Evolutionary conservation across 2,329 filamentous ascomycete species (phyloP), one percentile per base, ranked within the genome.

Genomic region (Trichoderma pleuroti): DNA sequence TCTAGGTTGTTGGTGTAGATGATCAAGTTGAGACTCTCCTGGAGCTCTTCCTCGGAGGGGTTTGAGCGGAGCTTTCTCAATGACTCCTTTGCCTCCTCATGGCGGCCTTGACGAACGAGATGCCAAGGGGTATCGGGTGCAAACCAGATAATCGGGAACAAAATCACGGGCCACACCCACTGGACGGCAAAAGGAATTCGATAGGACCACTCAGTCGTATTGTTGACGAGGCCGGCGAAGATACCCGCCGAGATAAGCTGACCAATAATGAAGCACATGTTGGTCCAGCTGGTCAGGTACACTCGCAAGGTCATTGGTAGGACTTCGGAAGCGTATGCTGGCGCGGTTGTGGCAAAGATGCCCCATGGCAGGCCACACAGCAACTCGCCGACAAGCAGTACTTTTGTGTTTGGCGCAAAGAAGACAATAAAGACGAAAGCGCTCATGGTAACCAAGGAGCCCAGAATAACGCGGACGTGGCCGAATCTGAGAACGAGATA

Each of bases 91-190:
- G 83, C 83, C 0, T 79, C 78, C 0, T 79, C 76, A 8, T 78
- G 71, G 6, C 74, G 74, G 0, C 78, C 79, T 16, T 79, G 72
- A 5, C 83, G 79, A 11, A 84, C 80, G 0, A 81, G 77, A 75
- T 81, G 83, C 81, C 83, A 79, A 0, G 85, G 85, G 1, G 81
- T 63, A 10, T 86, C 84, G 0, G 85, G 85, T 1, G 83, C 82
- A 34, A 85, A 82, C 11, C 75, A 72, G 2, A 84, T 76, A 2
- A 78, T 74, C 0, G 81, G 74, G 5, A 85, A 72, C 2, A 86
- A 76, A 1, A 82, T 76, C 1, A 81, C 76, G 0, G 84, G 83
- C 81, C 83, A 87, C 4, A 81, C 74, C 85, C 85, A 86, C 71
- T 86, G 84, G 0, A 86, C 67, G 0, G 80, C 84, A 68, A 84